Conservation (phyloP, 1,284 basidiomycete species). For the Apiotrichum akiyoshidainum region DNA sequence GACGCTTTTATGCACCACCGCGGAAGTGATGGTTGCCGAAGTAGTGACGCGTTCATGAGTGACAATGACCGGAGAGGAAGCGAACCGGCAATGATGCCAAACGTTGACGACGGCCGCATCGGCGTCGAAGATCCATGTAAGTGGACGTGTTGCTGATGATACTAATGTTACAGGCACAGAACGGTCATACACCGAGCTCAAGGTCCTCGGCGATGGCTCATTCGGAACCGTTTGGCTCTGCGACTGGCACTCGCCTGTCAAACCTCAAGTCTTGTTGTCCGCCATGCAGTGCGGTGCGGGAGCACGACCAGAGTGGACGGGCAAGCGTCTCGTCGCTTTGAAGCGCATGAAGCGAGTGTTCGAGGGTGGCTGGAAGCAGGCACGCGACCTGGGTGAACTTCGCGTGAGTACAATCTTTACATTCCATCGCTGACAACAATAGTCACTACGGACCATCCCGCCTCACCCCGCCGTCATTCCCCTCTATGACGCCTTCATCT, state of each 20-base stretch:
- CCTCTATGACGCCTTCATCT: conserved; percentile 96
- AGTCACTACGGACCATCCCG: conserved; percentile 91
- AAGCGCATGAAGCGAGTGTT: conserved; percentile 98
- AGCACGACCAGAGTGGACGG: conserved; percentile 87
- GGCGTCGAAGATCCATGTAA: conserved; percentile 46
- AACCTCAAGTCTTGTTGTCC: conserved; percentile 77
- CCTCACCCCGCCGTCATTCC: conserved; percentile 97
- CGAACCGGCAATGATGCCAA: neutral
- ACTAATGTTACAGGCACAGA: conserved; percentile 19
- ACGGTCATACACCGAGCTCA: conserved; percentile 60
- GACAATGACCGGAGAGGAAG: neutral
- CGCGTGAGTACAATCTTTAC: conserved; percentile 61
- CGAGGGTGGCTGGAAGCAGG: conserved; percentile 96
- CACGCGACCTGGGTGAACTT: conserved; percentile 90
- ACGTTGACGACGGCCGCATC: conserved; percentile 35
- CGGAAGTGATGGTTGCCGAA: neutral
- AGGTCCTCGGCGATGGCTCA: conserved; percentile 90
- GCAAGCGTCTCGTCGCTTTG: conserved; percentile 91
- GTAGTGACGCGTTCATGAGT: neutral
- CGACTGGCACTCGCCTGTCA: conserved; percentile 96
- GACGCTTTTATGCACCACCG: neutral
- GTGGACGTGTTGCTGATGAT: conserved; percentile 11
- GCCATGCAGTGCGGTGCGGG: conserved; percentile 79
- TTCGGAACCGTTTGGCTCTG: conserved; percentile 98
- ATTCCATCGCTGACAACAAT: conserved; percentile 5